Evolutionary conservation across 2,329 filamentous ascomycete genomes (phyloP).

Genomic region (Colletotrichum theobromicola): DNA sequence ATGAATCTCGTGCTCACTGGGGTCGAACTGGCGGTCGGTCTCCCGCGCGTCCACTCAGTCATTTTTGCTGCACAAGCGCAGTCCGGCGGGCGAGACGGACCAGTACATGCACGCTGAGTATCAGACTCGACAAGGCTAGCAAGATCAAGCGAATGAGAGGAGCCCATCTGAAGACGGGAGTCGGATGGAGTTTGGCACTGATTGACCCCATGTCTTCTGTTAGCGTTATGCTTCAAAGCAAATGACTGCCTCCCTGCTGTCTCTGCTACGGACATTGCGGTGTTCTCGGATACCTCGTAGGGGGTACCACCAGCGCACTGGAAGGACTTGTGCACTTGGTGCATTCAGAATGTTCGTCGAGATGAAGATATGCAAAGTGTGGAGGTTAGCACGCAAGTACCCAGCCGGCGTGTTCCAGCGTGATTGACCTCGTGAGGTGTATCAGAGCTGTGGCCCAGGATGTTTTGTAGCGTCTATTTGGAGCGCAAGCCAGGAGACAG

Average conservation of each 20-base stretch:
- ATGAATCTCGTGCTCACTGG: conserved; percentile 4
- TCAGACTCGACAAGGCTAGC: background rate
- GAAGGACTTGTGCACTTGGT: background rate
- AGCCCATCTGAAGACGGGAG: background rate
- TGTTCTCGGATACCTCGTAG: background rate
- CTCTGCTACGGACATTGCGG: background rate
- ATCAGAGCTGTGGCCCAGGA: background rate
- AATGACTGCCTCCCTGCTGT: background rate
- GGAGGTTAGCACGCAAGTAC: conserved; percentile 6
- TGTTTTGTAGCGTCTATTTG: background rate
- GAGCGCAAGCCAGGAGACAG: background rate
- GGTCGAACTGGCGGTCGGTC: conserved; percentile 18
- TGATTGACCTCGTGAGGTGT: conserved; percentile 10
- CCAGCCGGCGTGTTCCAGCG: background rate
- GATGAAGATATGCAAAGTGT: conserved; percentile 9
- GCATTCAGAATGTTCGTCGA: background rate
- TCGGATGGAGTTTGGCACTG: background rate
- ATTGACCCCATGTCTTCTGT: background rate
- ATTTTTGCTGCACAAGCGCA: background rate
- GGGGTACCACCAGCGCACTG: background rate
- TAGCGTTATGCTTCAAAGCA: background rate
- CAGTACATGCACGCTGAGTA: conserved; percentile 8
- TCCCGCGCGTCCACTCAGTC: background rate
- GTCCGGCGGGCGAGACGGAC: conserved; percentile 11
- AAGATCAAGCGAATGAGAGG: background rate